Base-by-base conservation (phyloP, 2,329 filamentous ascomycete species). In the Cladobotryum protrusum region DNA sequence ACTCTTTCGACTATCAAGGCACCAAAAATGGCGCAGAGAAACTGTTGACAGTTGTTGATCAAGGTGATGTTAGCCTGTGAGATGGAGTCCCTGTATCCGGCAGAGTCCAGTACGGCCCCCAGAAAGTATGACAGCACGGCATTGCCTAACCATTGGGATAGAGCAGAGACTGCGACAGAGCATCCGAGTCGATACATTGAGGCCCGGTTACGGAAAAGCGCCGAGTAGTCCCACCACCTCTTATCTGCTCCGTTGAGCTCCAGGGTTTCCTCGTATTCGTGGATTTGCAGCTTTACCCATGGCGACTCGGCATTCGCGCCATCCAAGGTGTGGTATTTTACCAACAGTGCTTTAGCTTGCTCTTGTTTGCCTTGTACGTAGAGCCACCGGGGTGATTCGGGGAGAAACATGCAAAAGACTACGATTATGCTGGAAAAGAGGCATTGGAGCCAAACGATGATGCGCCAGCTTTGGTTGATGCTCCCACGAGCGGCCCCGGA, bases 21-120 rank as follows among this genome's bases (percentile, higher is more conserved):
- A 29, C 78, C 78, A 13, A 73, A 50, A 33, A 77, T 67, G 39
- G 75, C 75, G 54, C 70, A 74, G 47, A 70, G 56, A 59, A 78
- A 73, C 56, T 76, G 72, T 59, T 75, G 70, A 49, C 72, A 73
- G 24, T 70, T 70, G 63, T 78, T 75, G 60, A 76, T 75, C 32
- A 79, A 70, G 8, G 71, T 76, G 53, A 81, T 71, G 57, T 78
- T 74, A 46, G 72, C 68, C 57, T 76, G 70, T 17, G 57, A 49
- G 29, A 62, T 46, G 37, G 52, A 29, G 43, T 67, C 61, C 1
- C 61, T 69, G 56, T 75, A 69, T 17, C 78, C 78, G 43, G 75
- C 76, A 3, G 73, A 75, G 47, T 73, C 65, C 43, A 81, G 67
- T 24, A 80, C 72, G 46, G 74, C 61, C 8, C 56, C 58, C 17